These are phyloP conservation scores for Ophiostoma angusticollis DNA, from an alignment of 2,329 filamentous ascomycete genomes.

Conservation along the genomic window DNA sequence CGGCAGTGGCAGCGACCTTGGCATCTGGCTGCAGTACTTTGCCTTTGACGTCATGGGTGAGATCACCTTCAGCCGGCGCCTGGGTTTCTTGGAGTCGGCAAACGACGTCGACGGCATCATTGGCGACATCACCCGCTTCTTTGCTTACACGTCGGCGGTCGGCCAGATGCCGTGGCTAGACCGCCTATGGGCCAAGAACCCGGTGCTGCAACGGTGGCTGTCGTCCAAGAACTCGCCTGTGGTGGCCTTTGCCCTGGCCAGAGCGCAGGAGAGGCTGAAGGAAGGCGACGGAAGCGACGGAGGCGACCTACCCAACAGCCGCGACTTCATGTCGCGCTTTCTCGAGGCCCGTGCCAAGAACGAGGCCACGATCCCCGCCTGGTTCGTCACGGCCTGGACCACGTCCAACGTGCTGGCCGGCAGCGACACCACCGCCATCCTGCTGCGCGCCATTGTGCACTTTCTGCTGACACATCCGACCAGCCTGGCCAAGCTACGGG, in stretches of 20 bases:
- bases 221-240: conserved; percentile 6
- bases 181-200: conserved; percentile 26
- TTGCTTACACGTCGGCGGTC: conserved; percentile 9
- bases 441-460: conserved; percentile 24
- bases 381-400: conserved; percentile 21
- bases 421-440: conserved; percentile 23
- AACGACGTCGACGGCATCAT: conserved; percentile 24
- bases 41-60: conserved; percentile 27
- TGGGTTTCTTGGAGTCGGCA: conserved; percentile 24
- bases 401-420: conserved; percentile 24
- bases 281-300: neutral
- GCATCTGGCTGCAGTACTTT: conserved; percentile 30
- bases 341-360: conserved; percentile 21
- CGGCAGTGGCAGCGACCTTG: conserved; percentile 22
- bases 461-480: conserved; percentile 21
- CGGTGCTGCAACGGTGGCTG: conserved; percentile 17
- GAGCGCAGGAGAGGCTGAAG: neutral
- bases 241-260: conserved; percentile 4
- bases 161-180: conserved; percentile 23
- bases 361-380: neutral
- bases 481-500: conserved; percentile 16
- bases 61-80: conserved; percentile 27
- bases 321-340: conserved; percentile 28
- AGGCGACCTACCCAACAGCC: conserved; percentile 9
- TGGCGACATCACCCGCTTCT: conserved; percentile 20